Base-by-base conservation (phyloP, 768 basidiomycete species). In the Leccinum rimulosum region DNA sequence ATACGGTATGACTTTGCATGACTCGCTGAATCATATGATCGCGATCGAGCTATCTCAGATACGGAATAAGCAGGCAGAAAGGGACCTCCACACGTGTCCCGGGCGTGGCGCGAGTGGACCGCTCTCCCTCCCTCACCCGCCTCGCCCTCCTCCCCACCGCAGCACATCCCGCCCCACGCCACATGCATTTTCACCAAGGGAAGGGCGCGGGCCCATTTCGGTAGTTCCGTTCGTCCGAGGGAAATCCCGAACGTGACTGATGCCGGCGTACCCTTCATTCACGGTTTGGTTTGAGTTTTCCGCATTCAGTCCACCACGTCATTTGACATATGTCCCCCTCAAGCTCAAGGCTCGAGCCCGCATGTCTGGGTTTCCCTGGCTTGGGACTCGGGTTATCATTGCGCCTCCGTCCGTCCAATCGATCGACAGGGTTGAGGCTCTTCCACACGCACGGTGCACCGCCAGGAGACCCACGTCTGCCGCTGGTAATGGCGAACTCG, bases 251-350 rank as follows among this genome's bases (percentile, higher is more conserved):
- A 47, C 27, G 22, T 50, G 51, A 47, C 5, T 57, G 57, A 56
- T 57, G 40, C 40, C 14, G 10, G 56, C 65, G 61, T 47, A 66
- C 61, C 5, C 10, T 45, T 11, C n/a, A 43, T 45, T 40, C 38
- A n/a, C 38, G 40, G 43, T 10, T 45, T 45, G n/a, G 43, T 19
- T 66, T 58, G 31, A 56, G 58, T 12, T 51, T 50, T 58, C 65
- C 62, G 17, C 36, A 60, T 63, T 59, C n/a, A 38, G 55, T 28
- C 59, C 45, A 51, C 50, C 52, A 59, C 45, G 61, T 66, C 55
- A 59, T 5, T 19, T 5, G 52, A 30, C 55, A 31, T 19, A 56
- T 9, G 60, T 28, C 52, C 28, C 19, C 40, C 30, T 33, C 31
- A 33, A 33, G 31, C 12, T 33, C 11, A 33, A 33, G 33, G 33